phyloP scores from a whole-genome alignment of 208 protist species.

The Acanthamoeba culbertsoni region DNA sequence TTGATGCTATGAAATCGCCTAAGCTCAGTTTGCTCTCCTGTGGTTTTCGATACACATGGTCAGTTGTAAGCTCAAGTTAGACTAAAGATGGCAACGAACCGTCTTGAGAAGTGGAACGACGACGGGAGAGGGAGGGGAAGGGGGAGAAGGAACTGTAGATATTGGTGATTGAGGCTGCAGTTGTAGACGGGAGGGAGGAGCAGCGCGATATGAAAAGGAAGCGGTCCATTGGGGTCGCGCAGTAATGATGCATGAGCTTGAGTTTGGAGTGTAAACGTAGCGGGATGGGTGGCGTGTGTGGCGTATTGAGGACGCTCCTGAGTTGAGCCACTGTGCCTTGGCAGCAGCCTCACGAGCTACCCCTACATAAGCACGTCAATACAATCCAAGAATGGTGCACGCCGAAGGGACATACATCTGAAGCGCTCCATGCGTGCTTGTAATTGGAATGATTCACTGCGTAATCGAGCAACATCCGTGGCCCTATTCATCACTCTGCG shows the following conservation, averaged over 20 bases:
- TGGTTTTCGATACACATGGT: background rate
- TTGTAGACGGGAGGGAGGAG: background rate
- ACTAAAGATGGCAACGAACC: too few relatives aligned
- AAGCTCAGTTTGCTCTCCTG: background rate
- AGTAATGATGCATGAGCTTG: too few relatives aligned
- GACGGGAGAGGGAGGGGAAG: background rate
- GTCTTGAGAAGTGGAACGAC: background rate
- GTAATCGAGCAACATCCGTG: background rate
- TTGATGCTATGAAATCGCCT: background rate
- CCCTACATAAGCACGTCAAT: background rate
- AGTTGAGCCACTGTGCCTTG: background rate
- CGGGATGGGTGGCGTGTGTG: background rate
- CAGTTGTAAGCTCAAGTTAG: too few relatives aligned
- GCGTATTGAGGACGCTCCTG: background rate
- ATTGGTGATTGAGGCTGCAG: background rate
- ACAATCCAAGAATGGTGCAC: background rate
- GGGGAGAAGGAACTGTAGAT: background rate
- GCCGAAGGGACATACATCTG: background rate
- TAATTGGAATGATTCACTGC: background rate
- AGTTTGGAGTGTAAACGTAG: background rate
- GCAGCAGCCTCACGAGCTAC: background rate
- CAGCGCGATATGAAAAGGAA: background rate
- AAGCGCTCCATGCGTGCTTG: constrained; percentile 14
- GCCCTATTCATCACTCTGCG: background rate
- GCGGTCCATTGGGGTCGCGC: background rate